Conservation (phyloP, 371 early-diverging fungal species). For the Batkoa obscura region DNA sequence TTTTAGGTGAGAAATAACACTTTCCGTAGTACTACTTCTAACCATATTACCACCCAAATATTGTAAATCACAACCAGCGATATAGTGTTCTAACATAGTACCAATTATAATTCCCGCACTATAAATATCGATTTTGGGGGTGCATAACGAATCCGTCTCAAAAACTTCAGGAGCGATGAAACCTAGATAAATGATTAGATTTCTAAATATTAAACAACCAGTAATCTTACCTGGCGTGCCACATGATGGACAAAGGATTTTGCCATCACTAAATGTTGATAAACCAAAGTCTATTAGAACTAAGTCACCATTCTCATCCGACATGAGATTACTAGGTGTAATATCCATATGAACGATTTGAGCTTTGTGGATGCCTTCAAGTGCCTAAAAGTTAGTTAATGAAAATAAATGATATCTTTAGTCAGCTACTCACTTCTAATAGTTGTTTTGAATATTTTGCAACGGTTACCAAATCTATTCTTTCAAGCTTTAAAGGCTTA, state of each 20-base stretch:
- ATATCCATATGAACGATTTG: slow-evolving; percentile 41
- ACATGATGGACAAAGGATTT: not conserved
- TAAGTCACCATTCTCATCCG: slow-evolving; percentile 26
- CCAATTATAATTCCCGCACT: slow-evolving; percentile 4
- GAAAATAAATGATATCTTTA: too few relatives aligned
- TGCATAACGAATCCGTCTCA: not conserved
- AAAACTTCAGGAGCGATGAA: slow-evolving; percentile 6
- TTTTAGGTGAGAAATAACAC: not conserved
- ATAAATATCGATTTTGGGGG: slow-evolving; percentile 4
- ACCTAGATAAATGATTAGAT: not conserved
- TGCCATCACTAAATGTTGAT: slow-evolving; percentile 10
- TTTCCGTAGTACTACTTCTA: slow-evolving; percentile 1
- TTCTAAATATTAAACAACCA: too few relatives aligned
- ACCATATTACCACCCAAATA: slow-evolving; percentile 5
- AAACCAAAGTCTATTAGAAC: slow-evolving; percentile 51
- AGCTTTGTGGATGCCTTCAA: slow-evolving; percentile 9
- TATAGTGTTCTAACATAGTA: not conserved
- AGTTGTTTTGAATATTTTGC: not conserved
- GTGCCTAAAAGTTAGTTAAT: not conserved
- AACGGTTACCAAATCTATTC: slow-evolving; percentile 17
- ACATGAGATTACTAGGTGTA: slow-evolving; percentile 38
- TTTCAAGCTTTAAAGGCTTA: slow-evolving; percentile 11
- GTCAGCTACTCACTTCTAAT: not conserved
- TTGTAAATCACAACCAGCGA: slow-evolving; percentile 1
- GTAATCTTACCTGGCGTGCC: not conserved